Base-by-base conservation (phyloP, 2,329 filamentous ascomycete genomes). In the Fusarium pilosicola region DNA sequence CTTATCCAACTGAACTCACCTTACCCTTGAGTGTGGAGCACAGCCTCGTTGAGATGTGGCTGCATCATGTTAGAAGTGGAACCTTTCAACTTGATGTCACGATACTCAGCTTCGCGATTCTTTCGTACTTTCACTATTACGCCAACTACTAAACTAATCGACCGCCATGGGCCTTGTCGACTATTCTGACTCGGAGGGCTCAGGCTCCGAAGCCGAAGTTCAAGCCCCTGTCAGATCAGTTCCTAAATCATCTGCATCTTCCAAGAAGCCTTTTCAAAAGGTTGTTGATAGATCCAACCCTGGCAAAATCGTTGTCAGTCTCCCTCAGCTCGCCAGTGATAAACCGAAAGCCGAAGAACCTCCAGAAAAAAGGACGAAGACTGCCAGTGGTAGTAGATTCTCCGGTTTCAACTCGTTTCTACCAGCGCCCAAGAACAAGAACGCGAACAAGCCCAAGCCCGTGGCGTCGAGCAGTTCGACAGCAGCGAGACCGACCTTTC, bases 111-210 rank as follows among this genome's bases (percentile, higher is more conserved):
- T 71, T 65, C 59, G 59, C 51, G 58, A 68, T 64, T 44, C 59
- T 28, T 54, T 52, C n/a, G 11, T 65, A 30, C 44, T 36, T 58
- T 22, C 58, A 58, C 56, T 42, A 52, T 18, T 42, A 32, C 28
- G 38, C 58, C 59, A 44, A 46, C 44, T 30, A 64, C 22, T 36
- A 69, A 49, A 22, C 17, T 34, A 32, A 39, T 39, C 34, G 28
- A 39, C n/a, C 71, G 82, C 54, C 44, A 96, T 96, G 93, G 91
- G 89, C 20, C 86, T 97, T 36, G 94, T 96, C 74, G 91, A 92
- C 70, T 97, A 97, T 78, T 95, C 94, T 8, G 94, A 95, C 80
- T 96, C 94, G 6, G 94, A 95, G 79, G 95, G 91, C 52, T 94
- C 92, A 18, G 92, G 93, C 62, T 86, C 86, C 22, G 92, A 93